phyloP scores from a whole-genome alignment of 768 basidiomycete species.

The Boletus tomentosulus region DNA sequence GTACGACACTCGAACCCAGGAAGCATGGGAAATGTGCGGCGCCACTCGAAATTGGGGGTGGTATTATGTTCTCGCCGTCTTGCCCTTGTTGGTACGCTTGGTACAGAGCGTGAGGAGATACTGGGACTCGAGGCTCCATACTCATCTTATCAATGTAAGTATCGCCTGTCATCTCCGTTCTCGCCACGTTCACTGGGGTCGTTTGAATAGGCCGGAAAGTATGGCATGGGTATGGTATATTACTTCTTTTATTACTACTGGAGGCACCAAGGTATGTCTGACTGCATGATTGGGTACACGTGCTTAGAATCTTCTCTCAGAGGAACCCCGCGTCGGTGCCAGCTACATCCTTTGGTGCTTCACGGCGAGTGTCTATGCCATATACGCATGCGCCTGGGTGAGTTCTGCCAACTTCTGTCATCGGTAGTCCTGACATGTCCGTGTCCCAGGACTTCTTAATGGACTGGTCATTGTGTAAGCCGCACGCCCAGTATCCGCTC shows the following conservation, averaged over 20 bases:
- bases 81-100: slow-evolving; percentile 76
- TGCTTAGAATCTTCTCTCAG: neutral
- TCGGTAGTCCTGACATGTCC: neutral
- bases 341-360: slow-evolving; percentile 70
- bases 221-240: slow-evolving; percentile 59
- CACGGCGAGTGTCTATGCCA: slow-evolving; percentile 54
- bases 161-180: neutral
- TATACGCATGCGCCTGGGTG: slow-evolving; percentile 81
- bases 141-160: slow-evolving; percentile 83
- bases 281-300: neutral
- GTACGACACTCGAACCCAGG: slow-evolving; percentile 35
- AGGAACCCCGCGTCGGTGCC: slow-evolving; percentile 36
- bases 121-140: slow-evolving; percentile 63
- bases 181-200: slow-evolving; percentile 1
- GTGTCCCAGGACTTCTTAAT: slow-evolving; percentile 73
- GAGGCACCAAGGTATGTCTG: slow-evolving; percentile 54
- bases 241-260: slow-evolving; percentile 73
- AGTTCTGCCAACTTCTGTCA: slow-evolving; percentile 14
- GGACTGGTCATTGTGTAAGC: slow-evolving; percentile 85
- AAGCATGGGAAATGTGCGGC: slow-evolving; percentile 42
- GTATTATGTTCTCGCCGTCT: slow-evolving; percentile 50
- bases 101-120: slow-evolving; percentile 88
- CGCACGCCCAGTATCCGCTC: slow-evolving; percentile 49
- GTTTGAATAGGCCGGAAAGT: slow-evolving; percentile 73
- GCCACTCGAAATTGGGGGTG: slow-evolving; percentile 52